These are phyloP conservation scores for Trametes hirsuta DNA, from an alignment of 1,284 basidiomycete species.

Conservation along the genomic window DNA sequence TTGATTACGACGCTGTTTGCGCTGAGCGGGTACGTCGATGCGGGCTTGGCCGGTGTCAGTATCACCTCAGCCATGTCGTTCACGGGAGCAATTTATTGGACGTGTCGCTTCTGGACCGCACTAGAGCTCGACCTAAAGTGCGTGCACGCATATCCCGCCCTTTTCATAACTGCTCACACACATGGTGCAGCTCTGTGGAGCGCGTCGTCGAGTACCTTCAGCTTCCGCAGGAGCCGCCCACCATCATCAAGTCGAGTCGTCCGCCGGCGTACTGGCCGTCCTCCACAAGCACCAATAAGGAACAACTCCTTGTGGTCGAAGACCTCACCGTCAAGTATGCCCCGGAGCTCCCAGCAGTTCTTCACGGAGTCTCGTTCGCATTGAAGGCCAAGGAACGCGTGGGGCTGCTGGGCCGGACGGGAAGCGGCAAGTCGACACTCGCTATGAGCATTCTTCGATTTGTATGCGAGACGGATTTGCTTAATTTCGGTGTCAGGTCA, in stretches of 20 bases:
- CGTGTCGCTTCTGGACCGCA: conserved; percentile 64
- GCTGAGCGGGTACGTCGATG: conserved; percentile 65
- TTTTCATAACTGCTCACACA: no score
- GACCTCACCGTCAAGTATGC: conserved; percentile 83
- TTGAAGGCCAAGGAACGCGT: conserved; percentile 68
- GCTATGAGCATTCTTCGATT: conserved; percentile 89
- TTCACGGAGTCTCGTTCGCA: conserved; percentile 75
- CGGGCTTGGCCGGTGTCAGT: conserved; percentile 84
- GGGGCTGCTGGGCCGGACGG: conserved; percentile 77
- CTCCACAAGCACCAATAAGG: conserved; percentile 50
- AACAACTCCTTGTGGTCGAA: conserved; percentile 49
- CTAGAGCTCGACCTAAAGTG: conserved; percentile 72
- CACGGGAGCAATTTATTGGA: conserved; percentile 66
- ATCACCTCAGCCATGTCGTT: conserved; percentile 79
- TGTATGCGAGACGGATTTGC: conserved; percentile 39
- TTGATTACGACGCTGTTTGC: conserved; percentile 77
- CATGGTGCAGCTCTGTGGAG: conserved; percentile 70
- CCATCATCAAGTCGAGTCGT: conserved; percentile 65
- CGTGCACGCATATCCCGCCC: conserved; percentile 24
- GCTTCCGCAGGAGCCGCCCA: conserved; percentile 84
- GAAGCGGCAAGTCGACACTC: conserved; percentile 81
- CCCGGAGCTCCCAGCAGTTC: conserved; percentile 81
- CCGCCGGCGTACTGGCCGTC: conserved; percentile 90
- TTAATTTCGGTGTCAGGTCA: background rate
- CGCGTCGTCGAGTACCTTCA: conserved; percentile 90